phyloP scores from a whole-genome alignment of 1,284 basidiomycete genomes.

The Chiua sp. region DNA sequence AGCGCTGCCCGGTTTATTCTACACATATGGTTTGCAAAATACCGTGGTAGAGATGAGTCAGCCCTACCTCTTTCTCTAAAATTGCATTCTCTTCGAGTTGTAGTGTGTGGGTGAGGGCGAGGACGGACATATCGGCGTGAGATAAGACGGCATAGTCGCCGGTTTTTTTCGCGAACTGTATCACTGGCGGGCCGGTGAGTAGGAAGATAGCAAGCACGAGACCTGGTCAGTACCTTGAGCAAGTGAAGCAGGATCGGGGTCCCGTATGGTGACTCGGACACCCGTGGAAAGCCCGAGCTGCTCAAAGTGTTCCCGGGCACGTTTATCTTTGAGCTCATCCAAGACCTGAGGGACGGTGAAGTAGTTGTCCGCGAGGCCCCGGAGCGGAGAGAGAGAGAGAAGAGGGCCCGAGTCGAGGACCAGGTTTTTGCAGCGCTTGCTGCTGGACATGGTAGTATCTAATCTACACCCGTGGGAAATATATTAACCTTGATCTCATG shows the following conservation, averaged over 20 bases:
- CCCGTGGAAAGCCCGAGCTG: conserved; percentile 75
- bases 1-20: conserved; percentile 12
- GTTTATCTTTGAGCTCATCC: conserved; percentile 86
- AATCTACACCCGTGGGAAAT: conserved; percentile 20
- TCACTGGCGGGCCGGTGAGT: conserved; percentile 57
- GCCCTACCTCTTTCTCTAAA: conserved; percentile 23
- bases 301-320: conserved; percentile 86
- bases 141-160: conserved; percentile 97
- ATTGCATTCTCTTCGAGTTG: conserved; percentile 50
- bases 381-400: conserved; percentile 83
- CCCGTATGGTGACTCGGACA: conserved; percentile 75
- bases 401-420: conserved; percentile 94
- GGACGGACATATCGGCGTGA: conserved; percentile 87
- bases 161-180: conserved; percentile 93
- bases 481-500: neutral
- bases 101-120: conserved; percentile 88
- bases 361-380: conserved; percentile 83
- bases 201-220: conserved; percentile 9
- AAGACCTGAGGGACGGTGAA: conserved; percentile 91
- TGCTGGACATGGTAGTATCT: conserved; percentile 28
- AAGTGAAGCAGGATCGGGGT: conserved; percentile 76
- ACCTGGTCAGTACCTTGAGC: conserved; percentile 69
- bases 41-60: neutral
- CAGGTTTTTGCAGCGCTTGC: conserved; percentile 72
- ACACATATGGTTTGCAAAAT: neutral